phyloP scores from a whole-genome alignment of 148 eudicot genomes.

The Agrostemma githago region DNA sequence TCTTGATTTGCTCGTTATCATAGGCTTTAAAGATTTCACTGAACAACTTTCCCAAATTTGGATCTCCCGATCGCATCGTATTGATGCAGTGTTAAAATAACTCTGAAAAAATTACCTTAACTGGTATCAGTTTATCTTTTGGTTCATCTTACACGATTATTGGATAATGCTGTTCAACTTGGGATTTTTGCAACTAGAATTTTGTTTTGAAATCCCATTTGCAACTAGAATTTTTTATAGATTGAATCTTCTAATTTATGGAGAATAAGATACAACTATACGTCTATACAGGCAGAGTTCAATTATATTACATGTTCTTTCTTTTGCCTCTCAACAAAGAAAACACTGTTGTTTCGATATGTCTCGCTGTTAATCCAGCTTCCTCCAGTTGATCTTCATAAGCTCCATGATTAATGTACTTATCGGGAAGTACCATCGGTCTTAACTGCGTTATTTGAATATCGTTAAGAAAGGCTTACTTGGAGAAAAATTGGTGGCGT shows the following conservation, averaged over 20 bases:
- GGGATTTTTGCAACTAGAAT: too few relatives aligned
- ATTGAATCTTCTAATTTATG: too few relatives aligned
- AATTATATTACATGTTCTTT: slow-evolving; percentile 9
- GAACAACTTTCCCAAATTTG: not conserved
- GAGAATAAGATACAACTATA: too few relatives aligned
- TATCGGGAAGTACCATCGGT: slow-evolving; percentile 70
- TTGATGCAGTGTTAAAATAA: not conserved
- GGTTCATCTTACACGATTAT: too few relatives aligned
- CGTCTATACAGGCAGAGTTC: too few relatives aligned
- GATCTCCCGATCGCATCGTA: not conserved
- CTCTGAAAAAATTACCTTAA: not conserved
- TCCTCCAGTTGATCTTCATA: slow-evolving; percentile 57
- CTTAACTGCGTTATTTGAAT: slow-evolving; percentile 43
- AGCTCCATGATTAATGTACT: slow-evolving; percentile 70
- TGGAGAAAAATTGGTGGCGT: not conserved
- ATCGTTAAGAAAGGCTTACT: not conserved
- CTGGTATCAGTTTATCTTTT: not conserved
- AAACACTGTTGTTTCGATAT: slow-evolving; percentile 59
- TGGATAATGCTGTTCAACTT: too few relatives aligned
- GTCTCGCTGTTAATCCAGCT: slow-evolving; percentile 62
- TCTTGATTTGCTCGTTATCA: not conserved
- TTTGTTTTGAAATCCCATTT: too few relatives aligned
- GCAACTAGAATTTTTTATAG: too few relatives aligned
- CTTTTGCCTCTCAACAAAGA: slow-evolving; percentile 53
- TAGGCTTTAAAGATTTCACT: not conserved